Base-by-base conservation (phyloP, 2,329 filamentous ascomycete genomes). In the Colletotrichum zoysiae region DNA sequence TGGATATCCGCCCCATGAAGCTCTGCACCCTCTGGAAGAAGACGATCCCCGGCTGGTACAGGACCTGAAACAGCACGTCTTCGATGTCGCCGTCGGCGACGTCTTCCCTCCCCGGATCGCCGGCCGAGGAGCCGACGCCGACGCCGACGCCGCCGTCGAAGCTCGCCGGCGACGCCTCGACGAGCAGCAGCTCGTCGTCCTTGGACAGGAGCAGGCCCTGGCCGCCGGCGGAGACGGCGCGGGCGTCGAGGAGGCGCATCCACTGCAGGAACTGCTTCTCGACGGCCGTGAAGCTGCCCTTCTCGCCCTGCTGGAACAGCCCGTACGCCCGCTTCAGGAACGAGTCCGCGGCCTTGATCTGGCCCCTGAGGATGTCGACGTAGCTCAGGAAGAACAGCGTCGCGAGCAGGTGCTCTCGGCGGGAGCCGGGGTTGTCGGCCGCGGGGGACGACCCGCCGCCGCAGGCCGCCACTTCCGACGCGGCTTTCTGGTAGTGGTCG, bases 1-100 rank as follows among this genome's bases (percentile, higher is more conserved):
- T 84, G 8, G 87, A 86, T 59, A 89, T 88, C 6, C 86, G 82
- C 2, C 87, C 87, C 80, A 88, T 88, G 75, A 89, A 88, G 44
- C 84, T 86, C 75, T 88, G 87, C 0, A 89, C 86, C 71, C 88
- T 87, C 66, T 89, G 87, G 74, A 87, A 89, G 76, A 90, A 89
- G 3, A 86, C 79, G 26, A 88, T 84, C 0, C 86, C 86, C 0
- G 86, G 87, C n/a, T 87, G 84, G 73, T 87, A 88, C 3, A 89
- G 77, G 0, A 86, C 82, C 70, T 88, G 86, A 70, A 88, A 88
- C 0, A 89, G 78, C 1, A 86, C 83, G 51, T 88, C 85, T 60
- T 88, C 85, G 16, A 83, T 82, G 60, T 84, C 82, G 14, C 78
- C 76, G 30, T 82, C 78, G 1, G 76, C 70, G 3, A 67, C 18